phyloP scores from a whole-genome alignment of 1,284 basidiomycete species.

The Fomitopsis betulina region DNA sequence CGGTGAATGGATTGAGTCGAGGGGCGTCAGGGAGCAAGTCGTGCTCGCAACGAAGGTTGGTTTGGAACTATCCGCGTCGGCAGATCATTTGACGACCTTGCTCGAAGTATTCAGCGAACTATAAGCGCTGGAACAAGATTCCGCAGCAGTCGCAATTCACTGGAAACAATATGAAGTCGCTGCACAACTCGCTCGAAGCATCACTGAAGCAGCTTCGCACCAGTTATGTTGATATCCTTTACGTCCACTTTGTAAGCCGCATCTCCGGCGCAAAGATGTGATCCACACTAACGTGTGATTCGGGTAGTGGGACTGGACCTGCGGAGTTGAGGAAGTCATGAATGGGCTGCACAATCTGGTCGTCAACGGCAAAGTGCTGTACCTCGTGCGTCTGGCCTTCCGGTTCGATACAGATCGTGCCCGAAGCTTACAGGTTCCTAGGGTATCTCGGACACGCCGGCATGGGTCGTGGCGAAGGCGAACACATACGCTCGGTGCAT shows the following conservation, averaged over 20 bases:
- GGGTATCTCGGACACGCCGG: constrained; percentile 40
- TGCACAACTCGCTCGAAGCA: constrained; percentile 29
- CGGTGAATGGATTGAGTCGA: constrained; percentile 8
- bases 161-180: constrained; percentile 40
- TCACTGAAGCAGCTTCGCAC: constrained; percentile 43
- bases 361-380: constrained; percentile 38
- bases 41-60: background rate
- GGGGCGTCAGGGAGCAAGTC: constrained; percentile 25
- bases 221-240: constrained; percentile 45
- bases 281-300: background rate
- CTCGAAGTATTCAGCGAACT: constrained; percentile 32
- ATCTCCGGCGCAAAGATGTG: background rate
- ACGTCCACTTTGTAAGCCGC: constrained; percentile 40
- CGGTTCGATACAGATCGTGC: background rate
- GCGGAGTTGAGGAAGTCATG: constrained; percentile 46
- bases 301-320: constrained; percentile 36
- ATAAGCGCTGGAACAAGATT: constrained; percentile 15
- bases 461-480: constrained; percentile 47
- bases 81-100: background rate
- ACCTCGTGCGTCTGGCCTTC: constrained; percentile 27
- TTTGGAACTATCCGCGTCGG: background rate
- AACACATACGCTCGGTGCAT: constrained; percentile 46
- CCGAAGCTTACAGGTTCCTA: background rate
- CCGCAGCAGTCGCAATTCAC: constrained; percentile 31
- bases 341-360: constrained; percentile 43